These are phyloP conservation scores for Solanum paucissectum DNA, from an alignment of 257 asterid species.

Conservation along the genomic window DNA sequence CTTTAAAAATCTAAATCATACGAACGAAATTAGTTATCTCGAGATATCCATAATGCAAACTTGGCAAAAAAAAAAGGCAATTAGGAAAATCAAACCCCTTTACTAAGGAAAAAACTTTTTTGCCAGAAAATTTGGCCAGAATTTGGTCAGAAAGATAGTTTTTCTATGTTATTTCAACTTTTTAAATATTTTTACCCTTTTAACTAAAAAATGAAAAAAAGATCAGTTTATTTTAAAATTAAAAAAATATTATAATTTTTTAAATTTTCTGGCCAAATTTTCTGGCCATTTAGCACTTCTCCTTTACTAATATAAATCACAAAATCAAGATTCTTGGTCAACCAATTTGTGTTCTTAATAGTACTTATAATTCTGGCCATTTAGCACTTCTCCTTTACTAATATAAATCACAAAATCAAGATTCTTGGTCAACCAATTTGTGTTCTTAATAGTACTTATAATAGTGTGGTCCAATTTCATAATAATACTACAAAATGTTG, in stretches of 20 bases:
- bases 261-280: too few relatives aligned
- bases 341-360: not conserved
- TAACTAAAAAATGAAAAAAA: too few relatives aligned
- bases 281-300: too few relatives aligned
- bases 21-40: not conserved
- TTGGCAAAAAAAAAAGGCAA: not conserved
- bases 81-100: not conserved
- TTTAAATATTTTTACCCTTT: too few relatives aligned
- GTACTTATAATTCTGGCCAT: too few relatives aligned
- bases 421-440: constrained; percentile 7
- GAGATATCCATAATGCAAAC: not conserved
- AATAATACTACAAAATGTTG: not conserved
- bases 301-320: not conserved
- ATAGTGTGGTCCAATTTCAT: not conserved
- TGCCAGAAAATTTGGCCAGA: too few relatives aligned
- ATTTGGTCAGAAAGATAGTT: too few relatives aligned
- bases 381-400: too few relatives aligned
- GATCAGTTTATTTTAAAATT: too few relatives aligned
- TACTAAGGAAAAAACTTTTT: too few relatives aligned
- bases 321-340: constrained; percentile 7
- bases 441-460: not conserved
- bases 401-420: not conserved
- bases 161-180: too few relatives aligned
- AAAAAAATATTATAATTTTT: too few relatives aligned
- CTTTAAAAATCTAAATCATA: not conserved